Base-by-base conservation (phyloP, 345 rosid species). In the Euclidium syriacum region DNA sequence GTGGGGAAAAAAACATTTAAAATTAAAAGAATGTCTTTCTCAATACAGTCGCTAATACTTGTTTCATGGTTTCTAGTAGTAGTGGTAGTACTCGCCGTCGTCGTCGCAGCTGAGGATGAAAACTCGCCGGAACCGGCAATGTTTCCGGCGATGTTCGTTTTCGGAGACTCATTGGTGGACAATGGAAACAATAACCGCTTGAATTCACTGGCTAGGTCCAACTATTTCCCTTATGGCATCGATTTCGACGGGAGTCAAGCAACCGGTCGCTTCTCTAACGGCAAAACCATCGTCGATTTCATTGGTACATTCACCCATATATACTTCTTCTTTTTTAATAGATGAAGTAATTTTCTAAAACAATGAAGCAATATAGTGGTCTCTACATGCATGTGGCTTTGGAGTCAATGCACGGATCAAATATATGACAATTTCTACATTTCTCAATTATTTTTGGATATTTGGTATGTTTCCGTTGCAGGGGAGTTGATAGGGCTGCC, bases 201-300 rank as follows among this genome's bases (percentile, higher is more conserved):
- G 41, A 71, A 71, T 36, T 82, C 92, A 5, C 58, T 80, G 0
- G 95, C 95, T 2, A 85, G 79, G 58, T 83, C 97, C 4, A 85
- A 90, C 71, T 87, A 80, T 59, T 52, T 77, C 4, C 97, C 97
- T 9, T 90, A 90, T 35, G 95, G 94, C 3, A 73, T 83, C 20
- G 95, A 87, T 75, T 87, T 82, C 46, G 58, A 67, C n/a, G 82
- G 71, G 0, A 77, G 83, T 0, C 68, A 48, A 46, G 80, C 92
- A n/a, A 80, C 87, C 1, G 97, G 94, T n/a, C 80, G 95, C 16
- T 90, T 90, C 80, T 79, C 72, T 56, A 87, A 87, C 68, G 94
- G 94, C 49, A 85, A 77, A 76, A 90, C 85, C 16, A 81, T 85
- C 63, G 74, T 83, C 23, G 97, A 90, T 76, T 77, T 83, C 55